Evolutionary conservation across 805 yeast genomes (phyloP).

Genomic region (Clavispora asparagi): DNA sequence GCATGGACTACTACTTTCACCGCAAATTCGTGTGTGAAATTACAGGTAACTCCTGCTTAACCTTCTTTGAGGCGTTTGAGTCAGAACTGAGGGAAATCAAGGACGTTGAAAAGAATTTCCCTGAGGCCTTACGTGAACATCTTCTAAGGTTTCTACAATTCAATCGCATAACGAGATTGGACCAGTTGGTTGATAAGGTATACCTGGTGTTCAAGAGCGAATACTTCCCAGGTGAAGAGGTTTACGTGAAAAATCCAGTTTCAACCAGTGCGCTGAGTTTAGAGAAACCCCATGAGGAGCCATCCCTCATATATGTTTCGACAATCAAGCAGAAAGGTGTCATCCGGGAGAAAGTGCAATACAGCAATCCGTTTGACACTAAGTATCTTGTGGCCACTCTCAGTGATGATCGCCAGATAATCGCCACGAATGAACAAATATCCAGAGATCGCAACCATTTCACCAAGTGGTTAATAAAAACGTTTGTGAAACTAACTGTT

Average conservation of each 20-base stretch:
- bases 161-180: constrained; percentile 75
- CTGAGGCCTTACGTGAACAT: constrained; percentile 88
- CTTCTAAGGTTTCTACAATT: constrained; percentile 82
- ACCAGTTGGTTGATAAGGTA: constrained; percentile 81
- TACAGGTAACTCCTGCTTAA: constrained; percentile 87
- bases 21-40: constrained; percentile 92
- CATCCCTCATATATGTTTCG: constrained; percentile 10
- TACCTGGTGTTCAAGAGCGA: constrained; percentile 72
- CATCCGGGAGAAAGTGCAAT: constrained; percentile 82
- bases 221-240: constrained; percentile 88
- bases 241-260: constrained; percentile 43
- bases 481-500: constrained; percentile 77
- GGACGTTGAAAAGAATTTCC: constrained; percentile 75
- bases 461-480: constrained; percentile 84
- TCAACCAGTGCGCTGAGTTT: not conserved
- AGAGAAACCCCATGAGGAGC: constrained; percentile 2
- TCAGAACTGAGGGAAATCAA: constrained; percentile 56
- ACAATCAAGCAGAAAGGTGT: constrained; percentile 45
- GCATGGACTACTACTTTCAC: constrained; percentile 67
- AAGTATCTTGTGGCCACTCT: constrained; percentile 68
- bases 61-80: constrained; percentile 82
- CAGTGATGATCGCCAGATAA: constrained; percentile 50
- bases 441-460: constrained; percentile 80
- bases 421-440: constrained; percentile 69
- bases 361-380: constrained; percentile 44